Evolutionary conservation across 495 filamentous ascomycete genomes (phyloP).

Genomic region (Hypomontagnella submonticulosa): DNA sequence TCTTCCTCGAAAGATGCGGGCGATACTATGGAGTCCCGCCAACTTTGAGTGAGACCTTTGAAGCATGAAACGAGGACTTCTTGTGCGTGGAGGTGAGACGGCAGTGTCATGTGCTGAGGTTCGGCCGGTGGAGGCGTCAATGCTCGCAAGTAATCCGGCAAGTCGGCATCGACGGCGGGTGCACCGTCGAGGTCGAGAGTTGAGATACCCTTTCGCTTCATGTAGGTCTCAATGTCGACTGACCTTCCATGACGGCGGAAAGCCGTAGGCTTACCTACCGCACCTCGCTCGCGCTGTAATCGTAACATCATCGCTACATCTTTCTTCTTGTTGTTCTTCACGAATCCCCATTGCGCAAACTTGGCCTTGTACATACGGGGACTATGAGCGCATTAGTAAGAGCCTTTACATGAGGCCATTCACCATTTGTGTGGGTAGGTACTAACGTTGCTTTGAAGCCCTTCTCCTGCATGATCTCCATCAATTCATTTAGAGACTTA

Average conservation of each 20-base stretch:
- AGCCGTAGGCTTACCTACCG: conserved; percentile 44
- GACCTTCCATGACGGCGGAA: conserved; percentile 46
- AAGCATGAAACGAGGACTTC: conserved; percentile 41
- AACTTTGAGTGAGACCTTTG: conserved; percentile 31
- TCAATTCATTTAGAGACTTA: conserved; percentile 44
- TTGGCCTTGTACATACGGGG: conserved; percentile 51
- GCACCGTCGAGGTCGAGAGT: conserved; percentile 39
- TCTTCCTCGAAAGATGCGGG: conserved; percentile 28
- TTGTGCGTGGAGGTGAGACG: conserved; percentile 40
- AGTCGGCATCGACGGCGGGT: conserved; percentile 33
- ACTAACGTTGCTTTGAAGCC: conserved; percentile 47
- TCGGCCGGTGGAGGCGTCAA: conserved; percentile 44
- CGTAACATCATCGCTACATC: conserved; percentile 47
- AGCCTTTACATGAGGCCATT: neutral
- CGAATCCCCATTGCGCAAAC: conserved; percentile 48
- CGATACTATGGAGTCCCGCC: conserved; percentile 26
- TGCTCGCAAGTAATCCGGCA: conserved; percentile 45
- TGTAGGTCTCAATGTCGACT: conserved; percentile 47
- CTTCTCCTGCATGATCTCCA: conserved; percentile 44
- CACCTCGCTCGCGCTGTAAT: conserved; percentile 45
- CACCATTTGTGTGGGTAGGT: neutral
- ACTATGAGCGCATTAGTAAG: conserved; percentile 25
- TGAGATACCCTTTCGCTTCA: conserved; percentile 47
- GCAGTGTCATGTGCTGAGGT: conserved; percentile 32
- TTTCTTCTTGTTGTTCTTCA: conserved; percentile 49